Evolutionary conservation across 768 basidiomycete species (phyloP).

Genomic region (Leucocoprinus leucothites): DNA sequence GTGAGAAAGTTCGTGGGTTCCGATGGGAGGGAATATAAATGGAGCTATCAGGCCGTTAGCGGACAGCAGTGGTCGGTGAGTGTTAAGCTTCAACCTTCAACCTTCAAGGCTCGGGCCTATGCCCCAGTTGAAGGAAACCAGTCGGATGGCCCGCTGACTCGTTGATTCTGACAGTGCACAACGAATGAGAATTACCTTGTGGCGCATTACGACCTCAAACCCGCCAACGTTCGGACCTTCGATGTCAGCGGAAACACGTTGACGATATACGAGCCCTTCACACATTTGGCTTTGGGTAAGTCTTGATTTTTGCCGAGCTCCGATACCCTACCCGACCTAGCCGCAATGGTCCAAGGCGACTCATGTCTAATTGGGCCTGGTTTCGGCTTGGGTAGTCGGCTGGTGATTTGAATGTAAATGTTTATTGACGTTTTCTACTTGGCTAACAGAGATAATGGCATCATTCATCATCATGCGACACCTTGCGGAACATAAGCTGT

Average conservation of each 20-base stretch:
- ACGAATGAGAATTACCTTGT: constrained; percentile 46
- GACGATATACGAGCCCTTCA: constrained; percentile 55
- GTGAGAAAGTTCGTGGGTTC: constrained; percentile 66
- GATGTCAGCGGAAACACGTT: constrained; percentile 61
- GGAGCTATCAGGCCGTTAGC: constrained; percentile 51
- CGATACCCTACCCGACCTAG: not conserved
- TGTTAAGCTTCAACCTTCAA: constrained; percentile 15
- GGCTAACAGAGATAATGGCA: constrained; percentile 48
- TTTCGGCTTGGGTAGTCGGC: not conserved
- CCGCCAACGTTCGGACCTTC: constrained; percentile 50
- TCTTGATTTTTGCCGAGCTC: not conserved
- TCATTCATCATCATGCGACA: constrained; percentile 64
- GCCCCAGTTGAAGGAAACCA: not conserved
- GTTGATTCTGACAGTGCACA: constrained; percentile 41
- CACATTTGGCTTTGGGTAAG: constrained; percentile 53
- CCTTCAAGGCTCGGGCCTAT: not conserved
- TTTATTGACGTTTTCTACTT: constrained; percentile 4
- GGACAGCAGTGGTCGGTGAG: constrained; percentile 78
- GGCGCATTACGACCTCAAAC: constrained; percentile 64
- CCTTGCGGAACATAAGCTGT: constrained; percentile 47
- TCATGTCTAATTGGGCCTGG: too few species aligned
- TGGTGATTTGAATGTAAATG: not conserved
- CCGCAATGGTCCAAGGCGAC: not conserved
- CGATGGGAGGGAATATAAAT: constrained; percentile 70
- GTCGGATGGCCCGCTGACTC: not conserved